Evolutionary conservation across 768 basidiomycete species (phyloP).

Genomic region (Trametes cubensis): DNA sequence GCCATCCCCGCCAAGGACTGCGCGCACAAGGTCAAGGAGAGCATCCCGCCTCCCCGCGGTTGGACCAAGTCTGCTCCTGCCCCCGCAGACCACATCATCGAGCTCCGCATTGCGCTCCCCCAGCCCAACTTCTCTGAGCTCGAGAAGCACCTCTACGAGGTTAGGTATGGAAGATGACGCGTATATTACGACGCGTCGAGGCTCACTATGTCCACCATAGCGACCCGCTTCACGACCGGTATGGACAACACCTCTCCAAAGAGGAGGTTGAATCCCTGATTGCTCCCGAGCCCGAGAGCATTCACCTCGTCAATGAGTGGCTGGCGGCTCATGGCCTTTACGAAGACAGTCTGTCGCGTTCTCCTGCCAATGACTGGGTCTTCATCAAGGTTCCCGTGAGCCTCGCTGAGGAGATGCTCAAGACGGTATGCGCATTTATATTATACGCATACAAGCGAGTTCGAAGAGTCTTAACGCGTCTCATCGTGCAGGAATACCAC

Average conservation of each 20-base stretch:
- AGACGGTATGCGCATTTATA: conserved; percentile 49
- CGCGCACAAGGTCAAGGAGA: conserved; percentile 50
- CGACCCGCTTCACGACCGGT: conserved; percentile 35
- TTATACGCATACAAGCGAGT: background rate
- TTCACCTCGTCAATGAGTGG: conserved; percentile 63
- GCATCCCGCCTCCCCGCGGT: conserved; percentile 46
- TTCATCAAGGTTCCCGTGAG: conserved; percentile 58
- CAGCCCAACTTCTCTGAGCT: conserved; percentile 55
- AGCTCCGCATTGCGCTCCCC: conserved; percentile 59
- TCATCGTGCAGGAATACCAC: conserved; percentile 53
- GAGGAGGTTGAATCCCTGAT: conserved; percentile 65
- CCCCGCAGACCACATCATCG: conserved; percentile 49
- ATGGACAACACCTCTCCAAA: conserved; percentile 54
- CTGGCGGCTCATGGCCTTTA: conserved; percentile 55
- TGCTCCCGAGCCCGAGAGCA: conserved; percentile 55
- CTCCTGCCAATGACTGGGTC: conserved; percentile 73
- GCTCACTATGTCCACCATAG: conserved; percentile 14
- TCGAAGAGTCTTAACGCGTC: background rate
- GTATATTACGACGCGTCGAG: background rate
- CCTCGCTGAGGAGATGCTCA: conserved; percentile 69
- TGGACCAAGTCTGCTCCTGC: conserved; percentile 51
- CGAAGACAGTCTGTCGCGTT: conserved; percentile 51
- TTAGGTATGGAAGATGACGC: conserved; percentile 37
- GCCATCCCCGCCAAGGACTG: conserved; percentile 24
- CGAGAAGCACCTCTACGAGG: conserved; percentile 54